Conservation (phyloP, 2,329 filamentous ascomycete species). For the Beauveria caledonica region DNA sequence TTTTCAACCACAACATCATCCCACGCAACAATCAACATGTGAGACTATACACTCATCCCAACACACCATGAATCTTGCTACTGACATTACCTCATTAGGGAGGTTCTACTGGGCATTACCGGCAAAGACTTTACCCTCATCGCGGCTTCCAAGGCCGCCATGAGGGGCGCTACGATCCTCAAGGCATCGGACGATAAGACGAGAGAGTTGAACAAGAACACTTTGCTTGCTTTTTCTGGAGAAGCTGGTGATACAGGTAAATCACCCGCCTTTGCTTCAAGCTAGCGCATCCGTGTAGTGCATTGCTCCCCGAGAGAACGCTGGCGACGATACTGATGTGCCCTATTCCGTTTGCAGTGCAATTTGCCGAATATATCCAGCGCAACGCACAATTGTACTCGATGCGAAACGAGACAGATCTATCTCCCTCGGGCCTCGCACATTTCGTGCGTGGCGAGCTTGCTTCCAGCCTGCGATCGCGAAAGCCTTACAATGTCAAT, state of each 20-base stretch:
- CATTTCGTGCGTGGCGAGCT: constrained; percentile 93
- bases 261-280: constrained; percentile 15
- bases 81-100: constrained; percentile 47
- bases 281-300: not conserved
- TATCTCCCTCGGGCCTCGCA: constrained; percentile 81
- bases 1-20: not conserved
- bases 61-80: not conserved
- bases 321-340: not conserved
- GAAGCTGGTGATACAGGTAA: constrained; percentile 91
- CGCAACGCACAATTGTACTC: constrained; percentile 96
- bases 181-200: constrained; percentile 98
- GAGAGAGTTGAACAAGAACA: constrained; percentile 82
- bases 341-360: constrained; percentile 49
- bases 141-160: constrained; percentile 93
- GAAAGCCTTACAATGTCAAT: constrained; percentile 95
- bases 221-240: constrained; percentile 88
- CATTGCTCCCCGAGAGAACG: not conserved
- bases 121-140: constrained; percentile 99
- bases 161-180: constrained; percentile 93
- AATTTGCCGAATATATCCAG: constrained; percentile 99
- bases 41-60: not conserved
- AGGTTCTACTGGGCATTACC: constrained; percentile 95
- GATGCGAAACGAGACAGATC: constrained; percentile 93
- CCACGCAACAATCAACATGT: constrained; percentile 11
- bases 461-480: constrained; percentile 79